Conservation (phyloP, 345 rosid species). For the Lepidium sativum region DNA sequence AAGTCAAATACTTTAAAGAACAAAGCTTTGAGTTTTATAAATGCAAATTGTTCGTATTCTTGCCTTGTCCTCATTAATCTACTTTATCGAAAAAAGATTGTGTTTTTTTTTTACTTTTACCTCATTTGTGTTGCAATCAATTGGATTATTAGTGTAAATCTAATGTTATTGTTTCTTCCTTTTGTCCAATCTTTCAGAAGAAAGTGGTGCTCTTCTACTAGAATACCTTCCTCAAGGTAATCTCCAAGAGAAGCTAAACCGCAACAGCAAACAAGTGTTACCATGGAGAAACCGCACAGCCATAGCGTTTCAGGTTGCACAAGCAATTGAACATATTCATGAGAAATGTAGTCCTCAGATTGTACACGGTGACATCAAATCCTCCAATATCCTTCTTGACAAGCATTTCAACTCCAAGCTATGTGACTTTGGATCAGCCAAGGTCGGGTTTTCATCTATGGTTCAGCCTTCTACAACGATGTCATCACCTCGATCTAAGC, state of each 20-base stretch:
- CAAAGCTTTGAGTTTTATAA: background rate
- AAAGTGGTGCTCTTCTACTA: constrained; percentile 59
- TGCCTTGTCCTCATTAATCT: constrained; percentile 17
- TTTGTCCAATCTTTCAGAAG: constrained; percentile 31
- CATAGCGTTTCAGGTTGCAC: constrained; percentile 61
- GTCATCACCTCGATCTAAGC: constrained; percentile 29
- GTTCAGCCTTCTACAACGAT: constrained; percentile 32
- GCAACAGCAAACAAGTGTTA: constrained; percentile 27
- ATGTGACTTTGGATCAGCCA: constrained; percentile 83
- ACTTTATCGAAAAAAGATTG: background rate
- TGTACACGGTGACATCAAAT: constrained; percentile 77
- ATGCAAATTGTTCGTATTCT: constrained; percentile 9
- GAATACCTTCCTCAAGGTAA: constrained; percentile 65
- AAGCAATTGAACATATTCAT: constrained; percentile 73
- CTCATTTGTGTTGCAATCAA: background rate
- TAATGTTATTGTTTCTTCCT: background rate
- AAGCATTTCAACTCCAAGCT: constrained; percentile 61
- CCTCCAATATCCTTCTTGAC: constrained; percentile 73
- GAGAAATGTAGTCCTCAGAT: constrained; percentile 63
- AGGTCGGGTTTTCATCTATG: constrained; percentile 69
- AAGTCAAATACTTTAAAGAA: constrained; percentile 13
- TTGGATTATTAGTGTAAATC: background rate
- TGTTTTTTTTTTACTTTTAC: background rate
- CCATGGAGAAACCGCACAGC: constrained; percentile 55
- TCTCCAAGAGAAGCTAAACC: constrained; percentile 64